Base-by-base conservation (phyloP, 768 basidiomycete species). In the Boletales sp. region DNA sequence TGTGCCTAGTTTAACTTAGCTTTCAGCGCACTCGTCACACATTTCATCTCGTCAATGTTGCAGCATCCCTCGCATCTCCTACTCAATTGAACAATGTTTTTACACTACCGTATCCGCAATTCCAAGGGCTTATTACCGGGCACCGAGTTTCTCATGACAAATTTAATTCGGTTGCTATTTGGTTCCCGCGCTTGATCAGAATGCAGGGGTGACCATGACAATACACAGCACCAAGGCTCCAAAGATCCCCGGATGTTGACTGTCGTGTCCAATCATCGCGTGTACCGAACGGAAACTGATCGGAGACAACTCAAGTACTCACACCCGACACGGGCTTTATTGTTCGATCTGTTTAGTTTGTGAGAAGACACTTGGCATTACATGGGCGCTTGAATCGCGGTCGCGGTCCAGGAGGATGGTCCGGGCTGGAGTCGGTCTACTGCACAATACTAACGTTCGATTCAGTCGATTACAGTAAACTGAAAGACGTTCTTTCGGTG, bases 31-130 rank as follows among this genome's bases (percentile, higher is more conserved):
- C 58, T 51, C 64, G 63, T 60, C 56, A 58, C 60, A 54, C 64
- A 55, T 55, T 55, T 52, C 63, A 60, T 56, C 66, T 66, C 60
- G 66, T 70, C 67, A 72, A 64, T 76, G 74, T 77, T 74, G 74
- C 73, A 69, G 72, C 71, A 71, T 69, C 69, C 64, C 59, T 54
- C 60, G 64, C 66, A 67, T 66, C 67, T 60, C 63, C 62, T 63
- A 67, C 59, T 62, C 66, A 68, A 64, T 61, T 59, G 67, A 69
- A 70, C 71, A 68, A 63, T 72, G 67, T 71, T 65, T 62, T 63
- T 68, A 64, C 68, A 56, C 57, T 67, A 69, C 64, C 52, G 53
- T 65, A 57, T 54, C 57, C 47, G 54, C 61, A 68, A 58, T 62
- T 42, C 53, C 58, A 58, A 56, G 57, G 72, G 66, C 61, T 56